Base-by-base conservation (phyloP, 164 flowering plant genomes). In the Umbilicus rupestris region DNA sequence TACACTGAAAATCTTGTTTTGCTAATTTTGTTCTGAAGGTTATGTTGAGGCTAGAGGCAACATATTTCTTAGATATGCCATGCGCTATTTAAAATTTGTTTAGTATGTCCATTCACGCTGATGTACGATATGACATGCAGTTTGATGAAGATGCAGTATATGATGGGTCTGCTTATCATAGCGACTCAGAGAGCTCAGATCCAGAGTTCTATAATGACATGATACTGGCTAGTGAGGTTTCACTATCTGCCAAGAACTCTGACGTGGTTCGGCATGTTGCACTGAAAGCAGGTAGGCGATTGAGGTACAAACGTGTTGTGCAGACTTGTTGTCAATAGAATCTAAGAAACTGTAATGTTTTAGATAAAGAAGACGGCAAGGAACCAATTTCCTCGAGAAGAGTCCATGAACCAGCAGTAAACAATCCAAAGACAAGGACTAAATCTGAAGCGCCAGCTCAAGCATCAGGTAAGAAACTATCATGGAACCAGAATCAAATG, bases 81-180 rank as follows among this genome's bases (percentile, higher is more conserved):
- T 41, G 44, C 12, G 14, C 12, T 52, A 2, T 22, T 52, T 9
- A 24, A 24, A 7, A 24, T 24, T 10, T 22, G 15, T 24, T 52
- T 20, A 9, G 14, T 2, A 49, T 49, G 7, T 49, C 28, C 30
- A 8, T 24, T 26, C 22, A 8, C 33, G 33, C 33, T 28, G 19
- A 55, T 26, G 33, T 28, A 12, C 31, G 10, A 55, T 11, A 26
- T 55, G 19, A 55, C 28, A 55, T 55, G 60, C 60, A 55, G 60
- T 55, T 55, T 28, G 60, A 55, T 12, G 60, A 28, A 55, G 60
- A 55, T 3, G 11, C 60, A 55, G 60, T 55, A 1, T 55, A 26
- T 55, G 60, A 3, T 52, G 59, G 59, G 59, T 26, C 59, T 52
- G 59, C 59, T 10, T 52, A 26, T 52, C 14, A 15, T 52, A 52